These are phyloP conservation scores for Microthyrium microscopicum DNA, from an alignment of 2,329 filamentous ascomycete genomes.

Conservation along the genomic window DNA sequence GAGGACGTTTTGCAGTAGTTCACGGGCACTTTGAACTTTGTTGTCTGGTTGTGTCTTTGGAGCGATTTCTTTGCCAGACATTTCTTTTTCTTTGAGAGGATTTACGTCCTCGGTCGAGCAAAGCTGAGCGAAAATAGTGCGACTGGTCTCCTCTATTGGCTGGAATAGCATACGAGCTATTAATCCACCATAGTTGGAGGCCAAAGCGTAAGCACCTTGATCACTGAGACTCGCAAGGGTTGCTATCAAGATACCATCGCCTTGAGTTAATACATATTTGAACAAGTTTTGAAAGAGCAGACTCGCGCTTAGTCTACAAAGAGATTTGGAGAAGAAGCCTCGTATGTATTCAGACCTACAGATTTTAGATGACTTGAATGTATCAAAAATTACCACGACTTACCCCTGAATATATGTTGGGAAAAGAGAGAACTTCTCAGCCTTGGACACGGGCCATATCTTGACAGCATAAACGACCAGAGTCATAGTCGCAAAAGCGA, in stretches of 20 bases:
- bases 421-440: constrained; percentile 53
- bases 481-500: constrained; percentile 55
- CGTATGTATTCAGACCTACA: constrained; percentile 9
- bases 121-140: constrained; percentile 74
- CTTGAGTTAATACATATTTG: constrained; percentile 88
- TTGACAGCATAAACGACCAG: constrained; percentile 52
- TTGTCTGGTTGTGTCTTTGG: not conserved
- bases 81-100: not conserved
- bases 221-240: constrained; percentile 58
- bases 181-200: constrained; percentile 81
- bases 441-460: constrained; percentile 38
- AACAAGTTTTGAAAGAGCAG: constrained; percentile 77
- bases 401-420: constrained; percentile 29
- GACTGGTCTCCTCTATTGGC: constrained; percentile 83
- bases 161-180: constrained; percentile 82
- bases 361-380: not conserved
- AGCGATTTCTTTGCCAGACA: no score
- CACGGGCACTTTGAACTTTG: constrained; percentile 19
- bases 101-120: constrained; percentile 30
- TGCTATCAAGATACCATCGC: constrained; percentile 78
- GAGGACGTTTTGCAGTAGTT: constrained; percentile 47
- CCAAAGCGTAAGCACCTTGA: constrained; percentile 83
- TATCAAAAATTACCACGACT: constrained; percentile 20
- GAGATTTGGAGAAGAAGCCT: constrained; percentile 44
- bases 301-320: constrained; percentile 59